phyloP scores from a whole-genome alignment of 2,329 filamentous ascomycete species.

The Trichoderma sp. region DNA sequence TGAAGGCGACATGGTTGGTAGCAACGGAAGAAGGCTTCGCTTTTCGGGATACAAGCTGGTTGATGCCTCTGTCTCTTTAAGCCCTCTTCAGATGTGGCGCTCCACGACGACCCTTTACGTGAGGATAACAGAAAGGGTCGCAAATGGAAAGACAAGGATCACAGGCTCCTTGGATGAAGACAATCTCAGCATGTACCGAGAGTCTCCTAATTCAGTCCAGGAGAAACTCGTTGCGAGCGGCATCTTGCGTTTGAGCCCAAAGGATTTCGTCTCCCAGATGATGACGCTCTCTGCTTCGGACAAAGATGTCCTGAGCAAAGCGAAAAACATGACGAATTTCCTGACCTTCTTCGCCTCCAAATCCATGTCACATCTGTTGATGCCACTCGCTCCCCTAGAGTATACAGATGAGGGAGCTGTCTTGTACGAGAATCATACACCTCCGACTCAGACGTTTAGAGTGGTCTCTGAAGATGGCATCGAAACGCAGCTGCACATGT shows the following conservation, averaged over 20 bases:
- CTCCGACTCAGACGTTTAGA: slow-evolving; percentile 47
- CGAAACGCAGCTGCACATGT: slow-evolving; percentile 58
- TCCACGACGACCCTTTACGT: slow-evolving; percentile 67
- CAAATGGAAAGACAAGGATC: neutral
- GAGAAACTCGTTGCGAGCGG: slow-evolving; percentile 52
- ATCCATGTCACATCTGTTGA: slow-evolving; percentile 57
- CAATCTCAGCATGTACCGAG: neutral
- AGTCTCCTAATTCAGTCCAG: neutral
- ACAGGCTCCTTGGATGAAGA: neutral
- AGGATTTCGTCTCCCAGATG: slow-evolving; percentile 59
- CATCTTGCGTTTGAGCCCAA: slow-evolving; percentile 57
- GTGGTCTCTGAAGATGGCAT: slow-evolving; percentile 58
- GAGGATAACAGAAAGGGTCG: slow-evolving; percentile 57
- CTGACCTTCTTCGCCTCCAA: slow-evolving; percentile 60
- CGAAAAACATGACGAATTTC: slow-evolving; percentile 54
- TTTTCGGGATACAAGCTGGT: slow-evolving; percentile 67
- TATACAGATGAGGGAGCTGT: slow-evolving; percentile 51
- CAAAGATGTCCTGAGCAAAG: slow-evolving; percentile 49
- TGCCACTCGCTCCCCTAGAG: slow-evolving; percentile 59
- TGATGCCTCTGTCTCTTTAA: slow-evolving; percentile 62
- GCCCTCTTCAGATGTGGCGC: slow-evolving; percentile 60
- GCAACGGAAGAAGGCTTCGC: slow-evolving; percentile 55
- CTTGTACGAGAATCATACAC: slow-evolving; percentile 58
- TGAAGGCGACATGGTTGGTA: slow-evolving; percentile 62
- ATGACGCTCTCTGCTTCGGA: slow-evolving; percentile 57